Base-by-base conservation (phyloP, 129 eudicot species). In the Escallonia rubra region DNA sequence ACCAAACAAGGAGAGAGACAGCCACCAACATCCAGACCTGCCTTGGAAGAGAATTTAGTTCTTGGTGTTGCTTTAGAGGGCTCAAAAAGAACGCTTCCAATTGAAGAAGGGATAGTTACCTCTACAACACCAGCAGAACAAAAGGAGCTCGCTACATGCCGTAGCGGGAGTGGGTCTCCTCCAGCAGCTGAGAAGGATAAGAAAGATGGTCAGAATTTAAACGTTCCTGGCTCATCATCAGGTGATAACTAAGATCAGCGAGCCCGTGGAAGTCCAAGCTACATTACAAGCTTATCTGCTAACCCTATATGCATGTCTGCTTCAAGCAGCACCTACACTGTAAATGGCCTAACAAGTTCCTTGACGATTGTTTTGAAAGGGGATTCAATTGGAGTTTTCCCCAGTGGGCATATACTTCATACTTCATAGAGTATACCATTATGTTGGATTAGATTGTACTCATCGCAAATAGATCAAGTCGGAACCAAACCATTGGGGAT, bases 61-160 rank as follows among this genome's bases (percentile, higher is more conserved):
- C 89, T 91, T 39, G 98, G 96, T 57, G 98, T 91, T 71, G 98
- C 98, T 47, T 76, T 91, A 66, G 96, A 88, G 71, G 98, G 98
- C 8, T 89, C 96, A 12, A 93, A 84, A 73, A 86, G 96, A 74
- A 93, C 96, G 39, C 91, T 91, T 59, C 96, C 96, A 14, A 91
- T 91, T 70, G 98, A 91, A 66, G 96, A 88, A 48, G 94, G 67
- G 58, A 74, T 80, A 74, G 85, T 60, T 48, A 51, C 84, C 42
- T 59, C 79, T 57, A 54, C 81, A 39, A 54, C 56, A 63, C 48
- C 77, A 0, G 71, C 72, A 59, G 95, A 84, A 65, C 62, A 16
- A 4, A 89, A 89, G 69, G 91, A 88, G 73, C 23, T 89, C 72
- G 82, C 87, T 14, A 66, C 74, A 41, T 55, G 67, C 41, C 60